Evolutionary conservation across 2,329 filamentous ascomycete genomes (phyloP).

Genomic region (Xylariaceae sp.): DNA sequence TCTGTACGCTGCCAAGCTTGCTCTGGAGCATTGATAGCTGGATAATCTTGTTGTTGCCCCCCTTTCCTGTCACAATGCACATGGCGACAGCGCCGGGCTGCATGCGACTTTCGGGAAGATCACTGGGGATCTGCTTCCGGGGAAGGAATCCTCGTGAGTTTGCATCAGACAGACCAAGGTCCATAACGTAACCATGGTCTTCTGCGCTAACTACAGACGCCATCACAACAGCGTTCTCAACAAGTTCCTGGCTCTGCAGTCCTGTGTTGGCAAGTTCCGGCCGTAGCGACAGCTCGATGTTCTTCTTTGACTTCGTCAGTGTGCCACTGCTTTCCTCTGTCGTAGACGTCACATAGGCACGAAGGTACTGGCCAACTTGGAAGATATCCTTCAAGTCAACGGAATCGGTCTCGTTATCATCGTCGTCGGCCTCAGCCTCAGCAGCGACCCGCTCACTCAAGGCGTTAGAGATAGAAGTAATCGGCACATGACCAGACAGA

Average conservation of each 20-base stretch:
- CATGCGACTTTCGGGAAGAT: slow-evolving; percentile 59
- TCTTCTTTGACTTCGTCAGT: slow-evolving; percentile 63
- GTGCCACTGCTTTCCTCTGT: slow-evolving; percentile 54
- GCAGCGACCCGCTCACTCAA: slow-evolving; percentile 73
- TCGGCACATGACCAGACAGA: slow-evolving; percentile 78
- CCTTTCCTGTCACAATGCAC: slow-evolving; percentile 71
- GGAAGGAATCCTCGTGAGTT: slow-evolving; percentile 77
- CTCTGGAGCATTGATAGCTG: slow-evolving; percentile 74
- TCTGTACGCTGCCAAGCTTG: slow-evolving; percentile 62
- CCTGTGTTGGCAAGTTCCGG: slow-evolving; percentile 74
- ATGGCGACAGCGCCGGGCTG: slow-evolving; percentile 81
- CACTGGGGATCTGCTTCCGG: slow-evolving; percentile 70
- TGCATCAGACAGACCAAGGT: slow-evolving; percentile 67
- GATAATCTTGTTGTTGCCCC: slow-evolving; percentile 72
- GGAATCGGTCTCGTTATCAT: slow-evolving; percentile 52
- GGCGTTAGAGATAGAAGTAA: slow-evolving; percentile 83
- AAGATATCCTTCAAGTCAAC: slow-evolving; percentile 74
- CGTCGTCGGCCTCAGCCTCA: slow-evolving; percentile 52
- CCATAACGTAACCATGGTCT: slow-evolving; percentile 92
- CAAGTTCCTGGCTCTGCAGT: slow-evolving; percentile 65
- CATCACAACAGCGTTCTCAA: slow-evolving; percentile 74
- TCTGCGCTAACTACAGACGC: slow-evolving; percentile 88
- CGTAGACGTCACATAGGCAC: slow-evolving; percentile 76
- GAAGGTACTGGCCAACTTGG: slow-evolving; percentile 77
- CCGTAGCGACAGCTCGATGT: slow-evolving; percentile 81